Evolutionary conservation across 1,284 basidiomycete species (phyloP).

Genomic region (Cryptococcus sp.): DNA sequence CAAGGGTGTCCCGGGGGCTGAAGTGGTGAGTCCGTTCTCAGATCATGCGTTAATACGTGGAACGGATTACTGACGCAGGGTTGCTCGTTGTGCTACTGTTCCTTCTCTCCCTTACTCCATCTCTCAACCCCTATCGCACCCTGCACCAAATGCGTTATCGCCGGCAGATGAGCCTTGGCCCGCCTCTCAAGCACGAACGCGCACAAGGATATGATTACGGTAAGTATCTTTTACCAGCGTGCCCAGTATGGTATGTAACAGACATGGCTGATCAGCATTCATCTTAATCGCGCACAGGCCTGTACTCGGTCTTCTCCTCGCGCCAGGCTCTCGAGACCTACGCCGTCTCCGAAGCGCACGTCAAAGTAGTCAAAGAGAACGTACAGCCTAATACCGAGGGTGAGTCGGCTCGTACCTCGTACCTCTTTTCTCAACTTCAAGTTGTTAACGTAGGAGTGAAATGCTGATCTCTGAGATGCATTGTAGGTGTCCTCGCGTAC

Average conservation of each 20-base stretch:
- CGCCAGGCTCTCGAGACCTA: constrained; percentile 46
- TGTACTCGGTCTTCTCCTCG: constrained; percentile 49
- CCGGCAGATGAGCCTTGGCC: background rate
- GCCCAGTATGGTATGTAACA: too few species aligned
- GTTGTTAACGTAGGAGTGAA: background rate
- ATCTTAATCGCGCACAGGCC: constrained; percentile 26
- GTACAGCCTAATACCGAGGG: constrained; percentile 46
- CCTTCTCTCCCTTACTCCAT: background rate
- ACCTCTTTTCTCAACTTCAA: background rate
- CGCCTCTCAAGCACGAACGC: background rate
- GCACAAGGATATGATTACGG: background rate
- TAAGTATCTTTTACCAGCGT: background rate
- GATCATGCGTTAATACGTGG: too few species aligned
- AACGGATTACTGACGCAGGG: too few species aligned
- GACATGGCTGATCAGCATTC: background rate
- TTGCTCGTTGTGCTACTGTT: background rate
- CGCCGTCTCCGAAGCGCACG: constrained; percentile 47
- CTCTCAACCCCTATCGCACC: background rate
- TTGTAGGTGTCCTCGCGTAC: constrained; percentile 50
- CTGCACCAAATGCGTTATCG: background rate
- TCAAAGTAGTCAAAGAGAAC: constrained; percentile 43
- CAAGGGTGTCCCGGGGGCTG: background rate
- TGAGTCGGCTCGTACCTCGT: constrained; percentile 26
- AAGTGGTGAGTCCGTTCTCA: background rate
- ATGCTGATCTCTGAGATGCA: background rate